These are phyloP conservation scores for Candida boidinii DNA, from an alignment of 805 yeast species.

Conservation along the genomic window DNA sequence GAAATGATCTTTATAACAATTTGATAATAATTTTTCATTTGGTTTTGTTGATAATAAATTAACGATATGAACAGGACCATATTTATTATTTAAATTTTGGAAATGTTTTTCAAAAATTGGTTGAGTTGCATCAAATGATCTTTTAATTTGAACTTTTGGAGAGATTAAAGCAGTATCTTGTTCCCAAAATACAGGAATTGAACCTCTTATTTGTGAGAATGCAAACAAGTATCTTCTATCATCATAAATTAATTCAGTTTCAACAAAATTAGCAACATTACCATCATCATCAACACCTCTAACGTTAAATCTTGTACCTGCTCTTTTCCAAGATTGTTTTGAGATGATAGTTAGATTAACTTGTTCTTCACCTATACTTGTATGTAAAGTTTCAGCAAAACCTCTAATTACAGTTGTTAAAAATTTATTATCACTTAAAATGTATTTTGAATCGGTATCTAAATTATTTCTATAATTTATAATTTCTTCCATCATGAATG, in stretches of 20 bases:
- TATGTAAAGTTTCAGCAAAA: constrained; percentile 71
- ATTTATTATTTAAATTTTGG: constrained; percentile 54
- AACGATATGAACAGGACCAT: constrained; percentile 85
- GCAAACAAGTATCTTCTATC: constrained; percentile 50
- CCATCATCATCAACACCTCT: constrained; percentile 96
- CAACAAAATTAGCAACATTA: constrained; percentile 92
- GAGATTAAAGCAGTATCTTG: constrained; percentile 88
- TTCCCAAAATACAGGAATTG: constrained; percentile 96
- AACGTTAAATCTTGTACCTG: constrained; percentile 93
- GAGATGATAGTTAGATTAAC: constrained; percentile 72
- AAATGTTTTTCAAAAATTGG: constrained; percentile 85
- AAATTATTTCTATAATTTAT: constrained; percentile 65
- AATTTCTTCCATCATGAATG: constrained; percentile 80
- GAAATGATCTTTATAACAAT: constrained; percentile 56
- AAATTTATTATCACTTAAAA: constrained; percentile 70
- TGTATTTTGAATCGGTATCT: constrained; percentile 47
- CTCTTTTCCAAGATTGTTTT: constrained; percentile 93
- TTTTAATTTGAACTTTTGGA: constrained; percentile 82
- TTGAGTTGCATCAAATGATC: constrained; percentile 88
- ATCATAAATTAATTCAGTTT: constrained; percentile 74
- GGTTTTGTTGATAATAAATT: constrained; percentile 76
- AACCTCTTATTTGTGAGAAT: constrained; percentile 87
- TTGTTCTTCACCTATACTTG: constrained; percentile 26
- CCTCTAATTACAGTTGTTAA: constrained; percentile 92
- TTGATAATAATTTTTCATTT: constrained; percentile 65